Percentiles rank a stretch among this genome's conserved stretches.
These are phyloP conservation scores for Auricularia cornea DNA, from an alignment of 768 basidiomycete species.

Conservation along the genomic window DNA sequence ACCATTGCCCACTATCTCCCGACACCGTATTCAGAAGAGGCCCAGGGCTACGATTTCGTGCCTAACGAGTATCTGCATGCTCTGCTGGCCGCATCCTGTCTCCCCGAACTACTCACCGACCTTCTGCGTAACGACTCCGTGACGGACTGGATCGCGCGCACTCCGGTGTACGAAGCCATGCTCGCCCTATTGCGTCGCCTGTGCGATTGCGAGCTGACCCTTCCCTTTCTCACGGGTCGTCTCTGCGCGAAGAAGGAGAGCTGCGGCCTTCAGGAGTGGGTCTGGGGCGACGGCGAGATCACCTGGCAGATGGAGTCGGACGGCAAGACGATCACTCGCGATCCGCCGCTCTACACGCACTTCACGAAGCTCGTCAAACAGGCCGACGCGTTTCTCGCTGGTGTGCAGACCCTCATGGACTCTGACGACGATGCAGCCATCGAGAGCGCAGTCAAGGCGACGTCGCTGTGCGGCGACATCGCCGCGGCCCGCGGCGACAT, in stretches of 20 bases:
- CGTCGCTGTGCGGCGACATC: constrained; percentile 44
- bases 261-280: constrained; percentile 39
- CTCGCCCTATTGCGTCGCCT: constrained; percentile 38
- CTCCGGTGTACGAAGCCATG: constrained; percentile 41
- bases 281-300: constrained; percentile 38
- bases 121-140: constrained; percentile 51
- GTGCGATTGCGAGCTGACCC: constrained; percentile 44
- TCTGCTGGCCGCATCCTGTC: constrained; percentile 36
- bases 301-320: constrained; percentile 27
- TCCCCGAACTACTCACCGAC: constrained; percentile 36
- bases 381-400: constrained; percentile 40
- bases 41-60: constrained; percentile 40
- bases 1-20: constrained; percentile 37
- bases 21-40: constrained; percentile 34
- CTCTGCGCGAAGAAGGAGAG: constrained; percentile 32
- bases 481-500: constrained; percentile 42
- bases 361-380: constrained; percentile 48
- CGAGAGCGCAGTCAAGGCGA: constrained; percentile 33
- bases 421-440: constrained; percentile 21
- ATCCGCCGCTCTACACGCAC: constrained; percentile 37
- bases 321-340: constrained; percentile 24
- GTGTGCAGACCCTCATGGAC: constrained; percentile 35
- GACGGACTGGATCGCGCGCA: constrained; percentile 42
- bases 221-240: constrained; percentile 34
- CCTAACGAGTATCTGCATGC: constrained; percentile 38